A percentile compares a stretch with the other conserved stretches of the same genome.
These are phyloP conservation scores for Camelina laxa DNA, from an alignment of 345 rosid genomes.

Conservation along the genomic window DNA sequence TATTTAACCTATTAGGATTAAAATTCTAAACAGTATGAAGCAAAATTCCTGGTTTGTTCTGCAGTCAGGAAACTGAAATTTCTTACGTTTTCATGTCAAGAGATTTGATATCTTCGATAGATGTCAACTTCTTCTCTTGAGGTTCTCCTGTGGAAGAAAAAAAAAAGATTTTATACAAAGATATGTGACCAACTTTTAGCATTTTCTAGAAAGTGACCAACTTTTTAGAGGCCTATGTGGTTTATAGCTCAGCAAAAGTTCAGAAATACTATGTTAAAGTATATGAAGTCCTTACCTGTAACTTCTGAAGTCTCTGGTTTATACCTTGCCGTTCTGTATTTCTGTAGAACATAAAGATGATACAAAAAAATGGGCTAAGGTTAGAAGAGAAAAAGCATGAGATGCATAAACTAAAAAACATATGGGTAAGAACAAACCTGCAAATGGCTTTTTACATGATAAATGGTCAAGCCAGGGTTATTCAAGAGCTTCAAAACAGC, in stretches of 20 bases:
- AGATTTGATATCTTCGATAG: conserved; percentile 68
- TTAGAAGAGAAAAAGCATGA: neutral
- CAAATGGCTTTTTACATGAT: conserved; percentile 97
- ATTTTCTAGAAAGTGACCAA: conserved; percentile 17
- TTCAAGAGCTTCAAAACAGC: conserved; percentile 88
- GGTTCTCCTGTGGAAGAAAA: conserved; percentile 55
- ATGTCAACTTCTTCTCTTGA: conserved; percentile 58
- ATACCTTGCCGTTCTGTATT: conserved; percentile 88
- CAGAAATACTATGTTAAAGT: neutral
- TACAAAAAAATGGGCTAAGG: conserved; percentile 11
- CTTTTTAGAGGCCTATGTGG: conserved; percentile 1
- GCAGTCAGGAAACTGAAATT: neutral
- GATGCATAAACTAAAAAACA: neutral
- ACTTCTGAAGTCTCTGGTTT: conserved; percentile 83
- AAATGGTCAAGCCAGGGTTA: conserved; percentile 82
- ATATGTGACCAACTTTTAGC: neutral
- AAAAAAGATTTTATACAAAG: conserved; percentile 25
- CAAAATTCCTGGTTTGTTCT: neutral
- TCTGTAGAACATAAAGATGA: conserved; percentile 50
- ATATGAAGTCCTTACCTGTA: conserved; percentile 37
- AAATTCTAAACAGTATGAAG: neutral
- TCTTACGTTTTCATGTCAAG: conserved; percentile 84
- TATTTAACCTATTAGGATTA: neutral
- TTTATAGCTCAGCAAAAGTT: neutral
- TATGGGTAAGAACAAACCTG: conserved; percentile 56